These are phyloP conservation scores for Russula foetens DNA, from an alignment of 768 basidiomycete species.

Conservation along the genomic window DNA sequence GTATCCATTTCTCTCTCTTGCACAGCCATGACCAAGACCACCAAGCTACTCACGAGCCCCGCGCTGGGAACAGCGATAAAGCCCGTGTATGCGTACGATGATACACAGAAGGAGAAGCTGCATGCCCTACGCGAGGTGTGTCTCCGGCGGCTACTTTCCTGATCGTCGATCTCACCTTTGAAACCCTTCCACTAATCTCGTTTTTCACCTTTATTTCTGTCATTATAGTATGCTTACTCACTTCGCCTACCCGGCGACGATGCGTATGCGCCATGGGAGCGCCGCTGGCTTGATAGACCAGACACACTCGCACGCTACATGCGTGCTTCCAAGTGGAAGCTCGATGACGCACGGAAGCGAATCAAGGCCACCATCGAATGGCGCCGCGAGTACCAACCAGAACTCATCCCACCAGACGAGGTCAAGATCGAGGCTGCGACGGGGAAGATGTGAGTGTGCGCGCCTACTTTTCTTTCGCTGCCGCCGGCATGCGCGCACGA, in stretches of 20 bases:
- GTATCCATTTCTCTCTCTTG: neutral
- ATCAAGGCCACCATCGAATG: constrained; percentile 76
- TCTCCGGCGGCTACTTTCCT: neutral
- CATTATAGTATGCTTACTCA: constrained; percentile 53
- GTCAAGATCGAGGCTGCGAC: constrained; percentile 74
- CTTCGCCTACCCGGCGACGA: constrained; percentile 58
- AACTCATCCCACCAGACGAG: constrained; percentile 75
- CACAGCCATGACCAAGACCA: constrained; percentile 31
- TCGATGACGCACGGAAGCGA: constrained; percentile 67
- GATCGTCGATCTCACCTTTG: neutral
- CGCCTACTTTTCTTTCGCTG: no score
- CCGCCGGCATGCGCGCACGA: neutral
- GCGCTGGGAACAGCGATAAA: constrained; percentile 42
- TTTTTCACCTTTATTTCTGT: neutral
- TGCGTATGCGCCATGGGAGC: constrained; percentile 70
- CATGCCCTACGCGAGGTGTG: constrained; percentile 54
- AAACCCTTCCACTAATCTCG: no score
- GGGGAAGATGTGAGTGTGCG: constrained; percentile 68
- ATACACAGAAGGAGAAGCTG: constrained; percentile 53
- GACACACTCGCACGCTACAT: constrained; percentile 72
- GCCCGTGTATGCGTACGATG: constrained; percentile 53
- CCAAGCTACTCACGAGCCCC: constrained; percentile 47
- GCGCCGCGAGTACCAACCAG: constrained; percentile 79
- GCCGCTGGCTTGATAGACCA: constrained; percentile 60
- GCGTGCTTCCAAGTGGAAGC: constrained; percentile 80